Conservation (phyloP, 2,329 filamentous ascomycete species). For the Diaporthe velutina region DNA sequence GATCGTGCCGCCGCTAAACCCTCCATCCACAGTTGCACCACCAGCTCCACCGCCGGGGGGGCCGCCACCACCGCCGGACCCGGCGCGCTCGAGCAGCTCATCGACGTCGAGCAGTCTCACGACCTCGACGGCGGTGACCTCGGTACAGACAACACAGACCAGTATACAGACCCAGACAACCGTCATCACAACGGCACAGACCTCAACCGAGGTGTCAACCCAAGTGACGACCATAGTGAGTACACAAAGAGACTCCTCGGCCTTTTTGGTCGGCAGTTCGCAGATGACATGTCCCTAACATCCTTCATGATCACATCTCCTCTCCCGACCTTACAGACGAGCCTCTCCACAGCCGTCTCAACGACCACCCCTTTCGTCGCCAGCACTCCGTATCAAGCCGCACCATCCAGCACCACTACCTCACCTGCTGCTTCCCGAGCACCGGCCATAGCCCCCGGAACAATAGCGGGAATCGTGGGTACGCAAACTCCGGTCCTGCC, state of each 20-base stretch:
- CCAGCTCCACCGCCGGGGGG: not conserved
- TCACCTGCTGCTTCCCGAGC: slow-evolving; percentile 9
- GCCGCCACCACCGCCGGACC: not conserved
- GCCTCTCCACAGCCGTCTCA: not conserved
- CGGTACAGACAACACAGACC: slow-evolving; percentile 18
- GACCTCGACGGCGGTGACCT: slow-evolving; percentile 20
- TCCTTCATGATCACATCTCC: slow-evolving; percentile 18
- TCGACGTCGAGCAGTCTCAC: slow-evolving; percentile 11
- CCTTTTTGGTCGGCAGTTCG: not conserved
- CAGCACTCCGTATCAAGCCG: not conserved
- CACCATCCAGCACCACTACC: not conserved
- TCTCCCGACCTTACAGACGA: not conserved
- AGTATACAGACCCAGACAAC: slow-evolving; percentile 18
- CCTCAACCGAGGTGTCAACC: slow-evolving; percentile 7
- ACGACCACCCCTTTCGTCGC: not conserved
- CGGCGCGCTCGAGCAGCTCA: not conserved
- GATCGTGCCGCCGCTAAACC: slow-evolving; percentile 26
- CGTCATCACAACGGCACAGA: slow-evolving; percentile 4
- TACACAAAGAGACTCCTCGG: not conserved
- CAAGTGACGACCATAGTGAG: slow-evolving; percentile 27
- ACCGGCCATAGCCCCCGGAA: slow-evolving; percentile 10
- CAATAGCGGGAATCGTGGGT: slow-evolving; percentile 29
- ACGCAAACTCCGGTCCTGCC: not conserved
- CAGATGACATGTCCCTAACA: slow-evolving; percentile 7
- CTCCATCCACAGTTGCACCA: slow-evolving; percentile 22